Conservation (phyloP, 495 filamentous ascomycete species). For the Mytilinidion resinicola region DNA sequence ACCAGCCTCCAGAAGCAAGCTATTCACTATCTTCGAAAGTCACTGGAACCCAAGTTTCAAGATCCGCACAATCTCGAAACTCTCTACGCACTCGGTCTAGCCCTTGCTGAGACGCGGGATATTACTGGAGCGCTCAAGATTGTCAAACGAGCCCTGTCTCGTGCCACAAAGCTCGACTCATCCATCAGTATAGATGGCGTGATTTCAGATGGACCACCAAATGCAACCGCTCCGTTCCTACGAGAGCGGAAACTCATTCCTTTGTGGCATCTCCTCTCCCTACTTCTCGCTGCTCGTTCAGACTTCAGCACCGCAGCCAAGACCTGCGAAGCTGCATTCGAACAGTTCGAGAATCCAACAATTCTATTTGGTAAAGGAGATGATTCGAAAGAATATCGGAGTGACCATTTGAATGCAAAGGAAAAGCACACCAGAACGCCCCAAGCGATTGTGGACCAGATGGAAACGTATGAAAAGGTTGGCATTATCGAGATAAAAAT, state of each 20-base stretch:
- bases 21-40: constrained; percentile 62
- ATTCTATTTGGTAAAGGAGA: constrained; percentile 32
- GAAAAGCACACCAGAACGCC: background rate
- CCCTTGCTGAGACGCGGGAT: constrained; percentile 76
- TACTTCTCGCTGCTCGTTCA: constrained; percentile 78
- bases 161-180: constrained; percentile 28
- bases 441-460: constrained; percentile 57
- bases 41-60: constrained; percentile 57
- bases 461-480: constrained; percentile 73
- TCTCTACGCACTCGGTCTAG: constrained; percentile 69
- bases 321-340: constrained; percentile 83
- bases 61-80: constrained; percentile 59
- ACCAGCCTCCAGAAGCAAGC: constrained; percentile 65
- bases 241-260: constrained; percentile 56
- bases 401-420: constrained; percentile 27
- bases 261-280: constrained; percentile 78
- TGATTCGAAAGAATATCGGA: constrained; percentile 17
- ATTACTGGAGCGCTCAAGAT: constrained; percentile 68
- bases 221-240: constrained; percentile 22
- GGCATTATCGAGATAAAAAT: constrained; percentile 85
- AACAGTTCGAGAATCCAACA: constrained; percentile 56
- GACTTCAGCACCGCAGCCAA: constrained; percentile 73
- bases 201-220: constrained; percentile 35
- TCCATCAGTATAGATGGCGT: constrained; percentile 21
- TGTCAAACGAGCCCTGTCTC: constrained; percentile 55